Evolutionary conservation across 306 rosid species (phyloP).

Genomic region (Trichosanthes cucumerina): DNA sequence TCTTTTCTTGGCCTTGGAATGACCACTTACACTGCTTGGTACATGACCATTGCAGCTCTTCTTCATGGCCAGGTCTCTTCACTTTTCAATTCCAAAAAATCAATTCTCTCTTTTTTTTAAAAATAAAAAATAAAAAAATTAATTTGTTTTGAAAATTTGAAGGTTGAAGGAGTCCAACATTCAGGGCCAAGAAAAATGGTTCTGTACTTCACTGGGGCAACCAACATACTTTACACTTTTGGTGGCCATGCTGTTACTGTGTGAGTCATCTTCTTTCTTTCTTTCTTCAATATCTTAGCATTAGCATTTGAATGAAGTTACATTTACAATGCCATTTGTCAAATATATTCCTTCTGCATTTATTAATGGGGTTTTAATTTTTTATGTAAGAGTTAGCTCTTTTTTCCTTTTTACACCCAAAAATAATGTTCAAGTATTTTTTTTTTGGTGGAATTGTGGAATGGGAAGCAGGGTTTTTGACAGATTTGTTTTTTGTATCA

Average conservation of each 20-base stretch:
- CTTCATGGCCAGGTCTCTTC: constrained; percentile 65
- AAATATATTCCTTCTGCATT: neutral
- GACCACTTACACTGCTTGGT: constrained; percentile 98
- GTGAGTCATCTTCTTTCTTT: constrained; percentile 29
- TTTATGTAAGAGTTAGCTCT: neutral
- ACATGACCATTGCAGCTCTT: constrained; percentile 69
- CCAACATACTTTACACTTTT: constrained; percentile 92
- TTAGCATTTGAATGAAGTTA: neutral
- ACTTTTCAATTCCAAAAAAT: neutral
- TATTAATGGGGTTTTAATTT: neutral
- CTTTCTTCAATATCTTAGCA: neutral
- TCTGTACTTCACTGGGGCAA: constrained; percentile 91
- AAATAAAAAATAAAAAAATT: too few species aligned
- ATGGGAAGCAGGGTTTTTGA: too few species aligned
- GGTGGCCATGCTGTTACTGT: constrained; percentile 99
- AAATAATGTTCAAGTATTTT: neutral
- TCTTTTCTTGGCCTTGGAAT: constrained; percentile 94
- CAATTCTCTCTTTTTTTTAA: neutral
- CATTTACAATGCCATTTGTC: neutral
- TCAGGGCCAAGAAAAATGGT: constrained; percentile 68
- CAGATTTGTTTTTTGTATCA: too few species aligned
- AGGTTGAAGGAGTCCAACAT: constrained; percentile 74
- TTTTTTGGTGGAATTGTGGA: too few species aligned
- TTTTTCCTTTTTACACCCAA: neutral
- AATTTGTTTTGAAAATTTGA: neutral